A percentile compares a stretch with the other conserved stretches of the same genome.
These are phyloP conservation scores for Capronia epimyces DNA, from an alignment of 2,329 filamentous ascomycete species.

Conservation along the genomic window DNA sequence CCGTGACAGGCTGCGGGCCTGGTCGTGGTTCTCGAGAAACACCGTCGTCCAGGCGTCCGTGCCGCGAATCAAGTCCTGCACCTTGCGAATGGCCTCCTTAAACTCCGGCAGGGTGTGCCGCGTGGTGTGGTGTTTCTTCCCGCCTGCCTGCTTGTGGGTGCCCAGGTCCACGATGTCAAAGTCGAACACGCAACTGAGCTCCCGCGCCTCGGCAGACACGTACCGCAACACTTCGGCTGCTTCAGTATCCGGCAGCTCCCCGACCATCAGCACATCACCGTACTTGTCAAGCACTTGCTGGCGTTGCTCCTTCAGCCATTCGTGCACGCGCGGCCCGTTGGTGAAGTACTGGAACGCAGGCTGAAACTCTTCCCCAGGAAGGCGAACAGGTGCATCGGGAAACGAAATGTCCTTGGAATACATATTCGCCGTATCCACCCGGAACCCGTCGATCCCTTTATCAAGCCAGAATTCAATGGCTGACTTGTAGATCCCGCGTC, in stretches of 20 bases:
- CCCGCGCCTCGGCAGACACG: constrained; percentile 45
- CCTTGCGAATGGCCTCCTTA: constrained; percentile 51
- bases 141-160: constrained; percentile 12
- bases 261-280: constrained; percentile 55
- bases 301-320: constrained; percentile 52
- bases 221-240: constrained; percentile 48
- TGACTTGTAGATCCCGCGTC: constrained; percentile 61
- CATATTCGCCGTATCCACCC: constrained; percentile 48
- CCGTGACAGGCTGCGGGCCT: constrained; percentile 54
- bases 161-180: constrained; percentile 52
- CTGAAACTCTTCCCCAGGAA: constrained; percentile 43
- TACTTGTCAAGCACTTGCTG: constrained; percentile 51
- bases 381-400: constrained; percentile 35
- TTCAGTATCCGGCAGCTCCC: constrained; percentile 52
- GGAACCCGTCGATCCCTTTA: constrained; percentile 63
- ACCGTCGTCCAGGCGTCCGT: constrained; percentile 59
- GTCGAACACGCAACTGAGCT: constrained; percentile 68
- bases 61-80: constrained; percentile 52
- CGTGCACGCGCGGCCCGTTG: constrained; percentile 55
- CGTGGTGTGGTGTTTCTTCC: constrained; percentile 24
- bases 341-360: constrained; percentile 47
- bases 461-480: constrained; percentile 71
- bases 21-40: constrained; percentile 63
- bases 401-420: constrained; percentile 28
- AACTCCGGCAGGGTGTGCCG: constrained; percentile 43